Evolutionary conservation across 805 yeast genomes (phyloP).

Genomic region (Dipodascopsis uninucleata): DNA sequence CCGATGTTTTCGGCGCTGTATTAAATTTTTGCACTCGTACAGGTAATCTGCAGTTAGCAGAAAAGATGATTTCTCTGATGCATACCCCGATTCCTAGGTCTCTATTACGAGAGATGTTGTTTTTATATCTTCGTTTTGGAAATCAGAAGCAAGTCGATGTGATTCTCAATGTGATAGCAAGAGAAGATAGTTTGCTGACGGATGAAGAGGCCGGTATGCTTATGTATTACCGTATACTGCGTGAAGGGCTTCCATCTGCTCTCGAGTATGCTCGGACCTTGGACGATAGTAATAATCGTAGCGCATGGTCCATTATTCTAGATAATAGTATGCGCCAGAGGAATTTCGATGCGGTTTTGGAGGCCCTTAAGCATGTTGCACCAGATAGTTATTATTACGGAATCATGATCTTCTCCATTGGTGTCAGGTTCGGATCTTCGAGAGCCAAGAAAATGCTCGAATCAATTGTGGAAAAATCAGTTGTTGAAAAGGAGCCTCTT

Average conservation of each 20-base stretch:
- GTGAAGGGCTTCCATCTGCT: slow-evolving; percentile 8
- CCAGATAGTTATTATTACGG: slow-evolving; percentile 3
- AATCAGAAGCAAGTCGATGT: slow-evolving; percentile 2
- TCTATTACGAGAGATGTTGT: slow-evolving; percentile 12
- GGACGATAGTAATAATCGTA: neutral
- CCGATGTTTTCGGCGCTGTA: slow-evolving; percentile 10
- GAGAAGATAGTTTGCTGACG: neutral
- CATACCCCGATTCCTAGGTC: slow-evolving; percentile 9
- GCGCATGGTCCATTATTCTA: slow-evolving; percentile 12
- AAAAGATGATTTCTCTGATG: slow-evolving; percentile 6
- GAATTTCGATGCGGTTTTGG: slow-evolving; percentile 3
- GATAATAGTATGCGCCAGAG: slow-evolving; percentile 2
- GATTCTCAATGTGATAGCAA: neutral
- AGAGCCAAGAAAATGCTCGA: slow-evolving; percentile 10
- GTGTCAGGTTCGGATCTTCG: slow-evolving; percentile 8
- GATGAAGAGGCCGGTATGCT: slow-evolving; percentile 15
- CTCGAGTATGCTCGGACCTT: neutral
- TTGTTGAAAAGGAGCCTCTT: neutral
- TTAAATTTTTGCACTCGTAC: slow-evolving; percentile 20
- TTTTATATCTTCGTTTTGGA: neutral
- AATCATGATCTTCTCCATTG: slow-evolving; percentile 6
- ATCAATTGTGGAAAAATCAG: neutral
- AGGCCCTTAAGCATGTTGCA: neutral
- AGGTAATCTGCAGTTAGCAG: slow-evolving; percentile 7
- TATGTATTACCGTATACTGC: slow-evolving; percentile 5